Conservation (phyloP, 2,329 filamentous ascomycete genomes). For the Verticillium nubilum region DNA sequence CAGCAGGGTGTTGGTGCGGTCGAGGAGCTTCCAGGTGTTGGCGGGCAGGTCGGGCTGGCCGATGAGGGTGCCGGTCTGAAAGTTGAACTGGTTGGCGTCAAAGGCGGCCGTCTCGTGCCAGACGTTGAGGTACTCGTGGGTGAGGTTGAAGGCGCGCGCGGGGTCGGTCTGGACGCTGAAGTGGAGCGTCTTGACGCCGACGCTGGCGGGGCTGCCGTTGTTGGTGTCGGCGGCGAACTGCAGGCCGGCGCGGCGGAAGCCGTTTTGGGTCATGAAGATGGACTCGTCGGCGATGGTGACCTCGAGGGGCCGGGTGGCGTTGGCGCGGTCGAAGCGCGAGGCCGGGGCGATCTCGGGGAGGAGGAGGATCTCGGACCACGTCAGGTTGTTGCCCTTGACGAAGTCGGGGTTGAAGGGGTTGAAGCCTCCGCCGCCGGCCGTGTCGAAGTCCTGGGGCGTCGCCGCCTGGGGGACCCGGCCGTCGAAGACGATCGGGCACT, state of each 20-base stretch:
- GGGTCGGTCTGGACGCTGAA: conserved; percentile 52
- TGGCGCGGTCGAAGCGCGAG: conserved; percentile 32
- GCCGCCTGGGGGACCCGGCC: conserved; percentile 36
- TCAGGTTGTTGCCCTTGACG: conserved; percentile 47
- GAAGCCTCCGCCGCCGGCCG: conserved; percentile 20
- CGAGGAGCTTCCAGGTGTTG: neutral
- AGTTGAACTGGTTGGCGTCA: conserved; percentile 45
- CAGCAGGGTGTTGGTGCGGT: conserved; percentile 26
- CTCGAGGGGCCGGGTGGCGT: conserved; percentile 37
- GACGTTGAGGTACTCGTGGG: conserved; percentile 55
- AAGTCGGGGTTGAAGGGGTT: conserved; percentile 43
- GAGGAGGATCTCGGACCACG: conserved; percentile 43
- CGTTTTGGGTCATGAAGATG: conserved; percentile 54
- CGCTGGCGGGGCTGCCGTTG: conserved; percentile 44
- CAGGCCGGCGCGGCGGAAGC: conserved; percentile 57
- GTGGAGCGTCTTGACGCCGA: conserved; percentile 56
- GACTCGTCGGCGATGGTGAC: conserved; percentile 52
- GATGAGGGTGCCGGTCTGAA: conserved; percentile 51
- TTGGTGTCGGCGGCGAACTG: conserved; percentile 38
- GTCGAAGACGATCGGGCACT: conserved; percentile 38
- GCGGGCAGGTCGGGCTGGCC: conserved; percentile 17
- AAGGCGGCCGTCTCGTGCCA: conserved; percentile 42
- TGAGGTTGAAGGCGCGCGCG: conserved; percentile 47
- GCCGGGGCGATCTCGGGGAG: conserved; percentile 29
- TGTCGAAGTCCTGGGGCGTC: conserved; percentile 33